A percentile compares a stretch with the other conserved stretches of the same genome.
These are phyloP conservation scores for Fistulinella prunicolor DNA, from an alignment of 768 basidiomycete species.

Conservation along the genomic window DNA sequence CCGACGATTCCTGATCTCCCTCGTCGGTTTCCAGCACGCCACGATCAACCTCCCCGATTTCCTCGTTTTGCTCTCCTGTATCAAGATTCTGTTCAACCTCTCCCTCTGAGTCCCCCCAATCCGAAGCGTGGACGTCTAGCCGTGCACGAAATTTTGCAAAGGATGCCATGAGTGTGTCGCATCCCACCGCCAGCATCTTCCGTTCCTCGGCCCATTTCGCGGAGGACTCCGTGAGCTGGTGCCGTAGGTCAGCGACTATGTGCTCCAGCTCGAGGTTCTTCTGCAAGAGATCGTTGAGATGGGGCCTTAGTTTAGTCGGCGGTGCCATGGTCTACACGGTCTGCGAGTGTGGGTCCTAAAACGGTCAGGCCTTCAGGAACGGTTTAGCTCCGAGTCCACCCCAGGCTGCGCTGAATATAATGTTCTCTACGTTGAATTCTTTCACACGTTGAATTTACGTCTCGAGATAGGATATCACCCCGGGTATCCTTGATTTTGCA, in stretches of 20 bases:
- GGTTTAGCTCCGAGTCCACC: not conserved
- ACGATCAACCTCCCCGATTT: constrained; percentile 10
- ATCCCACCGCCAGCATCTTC: constrained; percentile 19
- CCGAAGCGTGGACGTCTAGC: constrained; percentile 19
- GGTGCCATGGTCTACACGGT: constrained; percentile 21
- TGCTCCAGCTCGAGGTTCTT: constrained; percentile 31
- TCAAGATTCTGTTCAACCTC: constrained; percentile 26
- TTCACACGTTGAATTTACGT: too few relatives aligned
- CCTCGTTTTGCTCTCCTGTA: constrained; percentile 13
- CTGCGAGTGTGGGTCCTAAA: not conserved
- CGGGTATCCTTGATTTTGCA: too few relatives aligned
- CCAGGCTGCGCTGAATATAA: not conserved
- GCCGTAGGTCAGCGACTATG: constrained; percentile 25
- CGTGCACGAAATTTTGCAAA: constrained; percentile 30
- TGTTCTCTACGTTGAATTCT: constrained; percentile 1
- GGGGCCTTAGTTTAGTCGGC: constrained; percentile 24
- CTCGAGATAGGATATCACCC: too few relatives aligned
- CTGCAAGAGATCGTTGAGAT: constrained; percentile 27
- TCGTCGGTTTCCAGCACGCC: constrained; percentile 4
- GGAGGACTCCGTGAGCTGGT: constrained; percentile 28
- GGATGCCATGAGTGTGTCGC: constrained; percentile 29
- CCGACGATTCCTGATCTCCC: constrained; percentile 7
- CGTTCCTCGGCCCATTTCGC: constrained; percentile 31
- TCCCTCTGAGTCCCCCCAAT: constrained; percentile 23
- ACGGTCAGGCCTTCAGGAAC: not conserved